Percentiles rank a stretch among this genome's conserved stretches.
Evolutionary conservation across 1,284 basidiomycete genomes (phyloP).

Genomic region (Flammula alnicola): DNA sequence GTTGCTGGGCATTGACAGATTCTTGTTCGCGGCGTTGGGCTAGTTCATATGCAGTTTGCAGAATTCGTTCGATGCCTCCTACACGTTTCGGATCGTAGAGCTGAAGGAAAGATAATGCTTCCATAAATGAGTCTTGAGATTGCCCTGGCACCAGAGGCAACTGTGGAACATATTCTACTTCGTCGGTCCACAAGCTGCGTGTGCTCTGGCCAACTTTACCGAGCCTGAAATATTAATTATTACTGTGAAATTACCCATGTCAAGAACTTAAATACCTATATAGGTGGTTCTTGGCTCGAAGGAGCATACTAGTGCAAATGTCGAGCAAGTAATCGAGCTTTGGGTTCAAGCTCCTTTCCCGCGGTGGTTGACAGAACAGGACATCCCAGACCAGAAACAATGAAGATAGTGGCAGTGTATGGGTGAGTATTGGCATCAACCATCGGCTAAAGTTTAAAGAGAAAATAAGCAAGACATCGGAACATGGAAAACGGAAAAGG

Average conservation of each 20-base stretch:
- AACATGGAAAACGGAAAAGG: too few relatives aligned
- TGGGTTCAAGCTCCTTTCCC: conserved; percentile 57
- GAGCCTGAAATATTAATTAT: conserved; percentile 44
- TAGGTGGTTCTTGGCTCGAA: conserved; percentile 57
- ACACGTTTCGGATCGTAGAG: conserved; percentile 63
- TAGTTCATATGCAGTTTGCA: conserved; percentile 71
- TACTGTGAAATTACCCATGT: background rate
- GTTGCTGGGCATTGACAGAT: conserved; percentile 32
- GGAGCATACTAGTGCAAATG: conserved; percentile 69
- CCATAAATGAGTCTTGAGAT: conserved; percentile 61
- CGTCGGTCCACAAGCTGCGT: conserved; percentile 61
- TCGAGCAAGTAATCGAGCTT: conserved; percentile 72
- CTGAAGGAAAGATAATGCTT: conserved; percentile 67
- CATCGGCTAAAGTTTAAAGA: conserved; percentile 56
- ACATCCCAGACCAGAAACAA: conserved; percentile 73
- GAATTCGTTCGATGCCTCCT: conserved; percentile 71
- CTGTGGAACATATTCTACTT: too few relatives aligned
- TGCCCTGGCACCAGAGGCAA: conserved; percentile 42
- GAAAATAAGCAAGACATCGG: conserved; percentile 4
- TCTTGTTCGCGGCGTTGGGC: conserved; percentile 51
- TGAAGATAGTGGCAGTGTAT: conserved; percentile 66
- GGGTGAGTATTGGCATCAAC: conserved; percentile 74
- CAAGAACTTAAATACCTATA: conserved; percentile 50
- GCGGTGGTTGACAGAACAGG: conserved; percentile 61
- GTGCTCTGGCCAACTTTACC: conserved; percentile 50